Base-by-base conservation (phyloP, 1,284 basidiomycete species). In the Trametes sp. region DNA sequence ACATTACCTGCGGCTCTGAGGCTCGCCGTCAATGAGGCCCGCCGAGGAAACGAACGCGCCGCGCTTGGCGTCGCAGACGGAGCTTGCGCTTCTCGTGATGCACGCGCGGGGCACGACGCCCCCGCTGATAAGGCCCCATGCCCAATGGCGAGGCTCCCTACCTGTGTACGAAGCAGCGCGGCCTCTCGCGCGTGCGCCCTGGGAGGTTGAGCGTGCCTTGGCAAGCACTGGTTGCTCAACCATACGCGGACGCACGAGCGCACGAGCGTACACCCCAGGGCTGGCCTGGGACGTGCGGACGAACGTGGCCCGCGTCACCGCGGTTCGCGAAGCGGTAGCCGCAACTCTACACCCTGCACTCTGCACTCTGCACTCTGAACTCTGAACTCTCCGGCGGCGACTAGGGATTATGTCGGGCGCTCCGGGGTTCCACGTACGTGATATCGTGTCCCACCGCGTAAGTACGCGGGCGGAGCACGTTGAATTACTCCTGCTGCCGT, bases 51-150 rank as follows among this genome's bases (percentile, higher is more conserved):
- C 28, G 28, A 21, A 31, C 38, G 19, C 36, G 24, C 28, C 52
- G n/a, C 24, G 26, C 38, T 54, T 42, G 36, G 52, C 52, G 41
- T 23, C n/a, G 38, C 36, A 31, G 26, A 41, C 52, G 52, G 52
- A 54, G 52, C 52, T 54, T 54, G 52, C 38, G 10, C 38, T 54
- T 54, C 52, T 54, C 50, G 36, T 36, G 52, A 54, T 29, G 38
- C 52, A 53, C 51, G 51, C 19, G n/a, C n/a, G n/a, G n/a, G n/a
- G n/a, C n/a, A n/a, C n/a, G n/a, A n/a, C n/a, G 26, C 38, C 23
- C 52, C 26, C 38, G 26, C 21, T 19, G 38, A 42, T 41, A 44
- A 41, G 52, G 13, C 52, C 41, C 38, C 52, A 35, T 54, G 28
- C 7, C 28, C 52, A 54, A 29, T 35, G 38, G 52, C 28, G 44